Percentiles rank a stretch among this genome's conserved stretches.
phyloP scores from a whole-genome alignment of 208 protist genomes.

The Eutreptiella sp. region DNA sequence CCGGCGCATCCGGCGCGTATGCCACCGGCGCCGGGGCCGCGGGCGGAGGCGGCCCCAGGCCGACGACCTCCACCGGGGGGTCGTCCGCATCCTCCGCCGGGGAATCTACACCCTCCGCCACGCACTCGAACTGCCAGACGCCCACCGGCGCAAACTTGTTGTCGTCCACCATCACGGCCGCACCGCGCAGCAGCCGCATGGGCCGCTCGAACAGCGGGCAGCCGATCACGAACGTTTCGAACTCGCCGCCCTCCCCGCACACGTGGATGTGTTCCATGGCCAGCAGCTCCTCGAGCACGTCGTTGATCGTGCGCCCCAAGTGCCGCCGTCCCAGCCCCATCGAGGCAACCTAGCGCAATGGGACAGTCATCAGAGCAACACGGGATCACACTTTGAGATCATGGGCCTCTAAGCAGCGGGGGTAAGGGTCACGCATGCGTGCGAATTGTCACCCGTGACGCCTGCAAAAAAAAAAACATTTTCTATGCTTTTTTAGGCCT shows the following conservation, averaged over 20 bases:
- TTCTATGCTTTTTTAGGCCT: too few relatives aligned
- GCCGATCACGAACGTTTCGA: constrained; percentile 97
- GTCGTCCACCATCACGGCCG: constrained; percentile 70
- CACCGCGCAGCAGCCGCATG: constrained; percentile 33
- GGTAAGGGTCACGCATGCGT: too few relatives aligned
- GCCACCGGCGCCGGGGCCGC: not conserved
- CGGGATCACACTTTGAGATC: too few relatives aligned
- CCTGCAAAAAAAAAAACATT: too few relatives aligned
- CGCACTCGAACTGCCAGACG: constrained; percentile 44
- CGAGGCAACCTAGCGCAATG: constrained; percentile 79
- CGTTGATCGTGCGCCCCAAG: constrained; percentile 70
- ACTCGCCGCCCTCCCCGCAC: constrained; percentile 99
- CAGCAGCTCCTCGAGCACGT: constrained; percentile 56
- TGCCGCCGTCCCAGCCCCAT: constrained; percentile 76
- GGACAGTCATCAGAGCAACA: too few relatives aligned
- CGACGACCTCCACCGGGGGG: constrained; percentile 30
- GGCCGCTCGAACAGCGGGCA: constrained; percentile 83
- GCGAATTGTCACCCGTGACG: too few relatives aligned
- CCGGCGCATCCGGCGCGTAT: not conserved
- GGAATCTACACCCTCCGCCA: constrained; percentile 44
- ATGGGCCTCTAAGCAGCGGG: too few relatives aligned
- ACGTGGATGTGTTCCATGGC: constrained; percentile 67
- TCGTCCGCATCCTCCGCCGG: constrained; percentile 37
- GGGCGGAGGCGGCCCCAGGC: too few relatives aligned
- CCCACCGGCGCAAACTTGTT: constrained; percentile 57